Evolutionary conservation across 768 basidiomycete species (phyloP), one percentile per base, ranked within the genome.

Genomic region (Boletus vermiculosoides): DNA sequence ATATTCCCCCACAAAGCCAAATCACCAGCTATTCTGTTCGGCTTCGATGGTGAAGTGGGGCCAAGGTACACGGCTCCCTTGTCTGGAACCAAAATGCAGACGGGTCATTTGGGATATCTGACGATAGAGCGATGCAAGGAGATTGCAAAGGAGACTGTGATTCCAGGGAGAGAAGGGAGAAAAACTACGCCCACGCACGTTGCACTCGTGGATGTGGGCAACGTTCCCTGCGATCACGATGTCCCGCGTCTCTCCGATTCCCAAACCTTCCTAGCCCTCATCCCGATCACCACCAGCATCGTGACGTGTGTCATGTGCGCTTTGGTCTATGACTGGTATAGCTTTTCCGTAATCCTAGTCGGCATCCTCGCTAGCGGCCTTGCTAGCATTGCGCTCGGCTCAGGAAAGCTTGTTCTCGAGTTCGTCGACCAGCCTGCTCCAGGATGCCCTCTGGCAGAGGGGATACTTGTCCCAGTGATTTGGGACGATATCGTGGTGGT

Each of bases 331-430:
- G 73, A 74, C 48, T 75, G 71, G 70, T 73, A 57, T 42, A 71
- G 59, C 50, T 69, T 69, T 30, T 52, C 63, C 9, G 59, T 71
- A 30, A 71, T 75, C 47, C 30, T 70, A 0, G 30, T 74, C 4
- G 74, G 73, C 11, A 72, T 75, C 20, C 11, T 75, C 15, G 52
- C 66, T 49, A 63, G 61, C 11, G 73, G 74, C 18, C 36, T 69
- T 9, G 61, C 73, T 20, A 62, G 65, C 45, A 49, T 62, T 13
- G 57, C 62, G 3, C 63, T 73, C 9, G 72, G 72, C 2, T 66
- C 62, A 0, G 73, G 64, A 36, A 58, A 47, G 22, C 59, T 73
- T 2, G 31, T 18, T 6, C 57, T 71, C 45, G 40, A 37, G 16
- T 55, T 56, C 36, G 46, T 59, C n/a, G 28, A 30, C 2, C 30